Percentiles rank a stretch among this genome's conserved stretches.
Evolutionary conservation across 352 stramenopile genomes (phyloP).

Genomic region (Phytophthora idaei): DNA sequence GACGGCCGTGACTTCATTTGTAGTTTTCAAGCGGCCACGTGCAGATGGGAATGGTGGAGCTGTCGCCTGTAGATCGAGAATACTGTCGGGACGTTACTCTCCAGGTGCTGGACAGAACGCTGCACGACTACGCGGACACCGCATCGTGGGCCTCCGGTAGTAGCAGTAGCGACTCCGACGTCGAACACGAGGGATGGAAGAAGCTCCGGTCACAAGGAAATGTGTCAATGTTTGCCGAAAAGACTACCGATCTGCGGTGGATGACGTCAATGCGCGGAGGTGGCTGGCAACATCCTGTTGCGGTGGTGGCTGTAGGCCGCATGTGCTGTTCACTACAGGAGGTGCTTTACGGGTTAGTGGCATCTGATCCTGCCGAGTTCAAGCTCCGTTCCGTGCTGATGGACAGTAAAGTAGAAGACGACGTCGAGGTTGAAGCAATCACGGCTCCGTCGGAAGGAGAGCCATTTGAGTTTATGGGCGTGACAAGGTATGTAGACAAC

Average conservation of each 20-base stretch:
- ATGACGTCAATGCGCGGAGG: slow-evolving; percentile 5
- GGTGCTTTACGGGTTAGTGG: slow-evolving; percentile 14
- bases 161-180: neutral
- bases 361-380: slow-evolving; percentile 20
- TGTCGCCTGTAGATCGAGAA: slow-evolving; percentile 16
- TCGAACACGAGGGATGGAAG: slow-evolving; percentile 21
- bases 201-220: slow-evolving; percentile 18
- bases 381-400: slow-evolving; percentile 24
- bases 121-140: slow-evolving; percentile 30
- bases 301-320: slow-evolving; percentile 16
- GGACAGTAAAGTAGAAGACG: slow-evolving; percentile 10
- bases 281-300: slow-evolving; percentile 14
- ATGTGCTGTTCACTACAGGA: slow-evolving; percentile 25
- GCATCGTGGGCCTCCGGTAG: slow-evolving; percentile 16
- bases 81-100: slow-evolving; percentile 24
- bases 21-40: neutral
- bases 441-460: slow-evolving; percentile 5
- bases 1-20: slow-evolving; percentile 3
- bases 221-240: slow-evolving; percentile 21
- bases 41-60: slow-evolving; percentile 1
- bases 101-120: slow-evolving; percentile 15
- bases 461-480: slow-evolving; percentile 25
- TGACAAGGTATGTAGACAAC: slow-evolving; percentile 4
- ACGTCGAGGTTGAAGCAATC: slow-evolving; percentile 19
- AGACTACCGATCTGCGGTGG: slow-evolving; percentile 10